These are phyloP conservation scores for Choanephora cucurbitarum DNA, from an alignment of 371 early-diverging fungal species.

Conservation along the genomic window DNA sequence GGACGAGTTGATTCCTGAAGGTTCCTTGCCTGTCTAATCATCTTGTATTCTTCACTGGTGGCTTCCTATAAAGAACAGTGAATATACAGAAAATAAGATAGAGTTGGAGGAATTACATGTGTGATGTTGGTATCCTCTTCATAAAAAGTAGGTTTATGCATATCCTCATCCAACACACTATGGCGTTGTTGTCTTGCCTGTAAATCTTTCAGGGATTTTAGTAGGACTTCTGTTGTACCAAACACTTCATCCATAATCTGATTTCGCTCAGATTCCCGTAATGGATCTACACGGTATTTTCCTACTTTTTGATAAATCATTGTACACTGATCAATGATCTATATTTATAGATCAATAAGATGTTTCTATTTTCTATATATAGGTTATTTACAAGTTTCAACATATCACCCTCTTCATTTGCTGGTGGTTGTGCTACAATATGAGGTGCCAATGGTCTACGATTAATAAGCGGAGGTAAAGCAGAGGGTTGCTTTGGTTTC, in stretches of 20 bases:
- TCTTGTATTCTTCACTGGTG: slow-evolving; percentile 24
- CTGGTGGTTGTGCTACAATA: not conserved
- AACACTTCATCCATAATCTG: slow-evolving; percentile 25
- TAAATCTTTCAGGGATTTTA: slow-evolving; percentile 8
- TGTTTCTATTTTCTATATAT: no score
- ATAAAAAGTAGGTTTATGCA: not conserved
- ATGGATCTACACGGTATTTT: slow-evolving; percentile 25
- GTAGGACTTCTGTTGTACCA: slow-evolving; percentile 13
- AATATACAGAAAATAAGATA: not conserved
- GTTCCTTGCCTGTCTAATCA: slow-evolving; percentile 43
- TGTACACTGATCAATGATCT: slow-evolving; percentile 25
- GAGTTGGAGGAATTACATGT: not conserved
- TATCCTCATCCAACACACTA: not conserved
- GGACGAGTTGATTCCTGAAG: slow-evolving; percentile 25
- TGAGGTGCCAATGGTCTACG: not conserved
- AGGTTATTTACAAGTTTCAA: not conserved
- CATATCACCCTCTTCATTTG: not conserved
- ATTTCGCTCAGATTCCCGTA: slow-evolving; percentile 22
- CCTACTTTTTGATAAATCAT: slow-evolving; percentile 15
- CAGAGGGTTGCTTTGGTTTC: not conserved
- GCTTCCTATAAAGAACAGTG: not conserved
- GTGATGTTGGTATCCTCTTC: not conserved
- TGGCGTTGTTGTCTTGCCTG: not conserved
- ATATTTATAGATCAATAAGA: no score
- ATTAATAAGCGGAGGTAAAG: not conserved